Evolutionary conservation across 169 alveolate genomes (phyloP).

Genomic region (Amoebophrya sp.): DNA sequence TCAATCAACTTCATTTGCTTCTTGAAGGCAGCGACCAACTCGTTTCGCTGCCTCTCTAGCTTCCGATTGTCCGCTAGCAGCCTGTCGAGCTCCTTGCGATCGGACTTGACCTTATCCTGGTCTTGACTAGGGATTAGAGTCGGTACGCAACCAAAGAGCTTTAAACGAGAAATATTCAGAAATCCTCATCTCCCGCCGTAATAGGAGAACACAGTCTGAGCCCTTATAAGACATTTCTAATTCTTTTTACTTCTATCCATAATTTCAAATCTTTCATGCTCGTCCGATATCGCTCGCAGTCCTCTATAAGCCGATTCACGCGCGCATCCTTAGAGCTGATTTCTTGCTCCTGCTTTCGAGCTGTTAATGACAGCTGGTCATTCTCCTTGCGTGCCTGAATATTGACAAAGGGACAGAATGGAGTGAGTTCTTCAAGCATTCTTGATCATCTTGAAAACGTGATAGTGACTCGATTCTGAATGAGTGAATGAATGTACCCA

Average conservation of each 20-base stretch:
- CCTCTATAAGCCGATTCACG: not conserved
- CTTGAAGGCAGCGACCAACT: slow-evolving; percentile 63
- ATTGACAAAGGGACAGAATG: too few species aligned
- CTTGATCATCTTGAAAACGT: too few species aligned
- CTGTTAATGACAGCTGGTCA: not conserved
- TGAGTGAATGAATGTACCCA: too few species aligned
- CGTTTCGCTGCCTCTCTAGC: slow-evolving; percentile 64
- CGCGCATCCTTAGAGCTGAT: not conserved
- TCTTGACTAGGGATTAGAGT: not conserved
- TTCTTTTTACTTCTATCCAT: too few species aligned
- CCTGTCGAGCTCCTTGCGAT: not conserved
- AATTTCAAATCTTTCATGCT: too few species aligned
- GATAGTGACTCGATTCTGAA: too few species aligned
- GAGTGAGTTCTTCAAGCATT: too few species aligned
- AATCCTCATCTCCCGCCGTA: too few species aligned
- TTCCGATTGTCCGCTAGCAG: slow-evolving; percentile 42
- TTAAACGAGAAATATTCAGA: too few species aligned
- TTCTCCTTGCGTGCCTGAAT: not conserved
- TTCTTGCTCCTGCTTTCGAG: not conserved
- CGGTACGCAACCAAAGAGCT: too few species aligned
- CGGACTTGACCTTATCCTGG: not conserved
- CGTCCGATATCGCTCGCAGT: slow-evolving; percentile 16
- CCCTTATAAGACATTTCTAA: too few species aligned
- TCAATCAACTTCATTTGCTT: slow-evolving; percentile 67
- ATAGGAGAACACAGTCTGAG: too few species aligned